Evolutionary conservation across 192 early-diverging fungal species (phyloP), one percentile per base, ranked within the genome.

Genomic region (Dimargaris cristalligena): DNA sequence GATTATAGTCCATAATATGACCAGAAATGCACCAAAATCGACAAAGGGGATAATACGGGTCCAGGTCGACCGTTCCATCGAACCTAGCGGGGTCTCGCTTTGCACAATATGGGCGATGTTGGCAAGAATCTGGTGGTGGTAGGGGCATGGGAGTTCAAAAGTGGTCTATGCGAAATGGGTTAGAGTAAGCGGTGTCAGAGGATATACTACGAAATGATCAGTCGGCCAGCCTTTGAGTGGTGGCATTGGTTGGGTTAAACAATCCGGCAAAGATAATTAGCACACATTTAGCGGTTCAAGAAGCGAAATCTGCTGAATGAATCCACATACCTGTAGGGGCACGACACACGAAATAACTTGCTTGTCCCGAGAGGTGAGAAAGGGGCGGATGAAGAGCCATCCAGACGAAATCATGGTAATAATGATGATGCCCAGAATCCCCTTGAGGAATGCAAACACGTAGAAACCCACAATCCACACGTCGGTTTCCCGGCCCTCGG

Each of bases 311-410:
- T n/a, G n/a, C n/a, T 23, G 63, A 28, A 28, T 45, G 34, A 33
- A 23, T 28, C 16, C 29, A 23, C 26, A 28, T 61, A 71, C 67
- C 60, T 79, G 77, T 1, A 76, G 58, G 22, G 77, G 77, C 13
- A 79, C 66, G 34, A 79, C 69, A 31, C 72, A 62, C 4, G 67
- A 69, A 32, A 79, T 70, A n/a, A 79, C 64, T 52, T 64, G 66
- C 52, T 79, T 79, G 60, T 79, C 77, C 34, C 71, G 71, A 57
- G 62, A 55, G 2, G 72, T 74, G 23, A 79, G 48, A 58, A 79
- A 79, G 46, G 74, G 74, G 48, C 76, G 75, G 52, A 79, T 76
- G 61, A 79, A 79, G 66, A 76, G 74, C 74, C 74, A 79, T 10
- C 77, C 77, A 3, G 77, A 79, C 0, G 74, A 74, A 16, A 79